phyloP scores from a whole-genome alignment of 2,329 filamentous ascomycete genomes.

The Microdochium nivale region DNA sequence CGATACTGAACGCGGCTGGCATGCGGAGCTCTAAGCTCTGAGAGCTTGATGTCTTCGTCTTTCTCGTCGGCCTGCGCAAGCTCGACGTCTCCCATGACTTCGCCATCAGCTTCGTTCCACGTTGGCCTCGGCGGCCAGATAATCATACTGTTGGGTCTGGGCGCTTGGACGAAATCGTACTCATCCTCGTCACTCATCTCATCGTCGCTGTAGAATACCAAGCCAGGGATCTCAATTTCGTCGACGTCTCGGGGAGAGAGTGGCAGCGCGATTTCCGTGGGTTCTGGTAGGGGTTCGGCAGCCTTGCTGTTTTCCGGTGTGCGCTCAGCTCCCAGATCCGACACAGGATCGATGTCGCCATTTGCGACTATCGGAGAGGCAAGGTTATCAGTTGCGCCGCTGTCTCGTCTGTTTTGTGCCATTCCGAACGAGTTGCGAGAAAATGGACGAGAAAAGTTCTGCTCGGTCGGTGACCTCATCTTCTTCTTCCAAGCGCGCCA shows the following conservation, averaged over 20 bases:
- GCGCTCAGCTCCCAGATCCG: not conserved
- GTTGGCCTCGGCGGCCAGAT: constrained; percentile 10
- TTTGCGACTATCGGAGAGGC: constrained; percentile 7
- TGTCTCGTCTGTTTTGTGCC: constrained; percentile 27
- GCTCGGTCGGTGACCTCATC: constrained; percentile 48
- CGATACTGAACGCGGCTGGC: too few relatives aligned
- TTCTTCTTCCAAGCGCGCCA: constrained; percentile 96
- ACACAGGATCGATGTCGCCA: not conserved
- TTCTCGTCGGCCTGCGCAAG: not conserved
- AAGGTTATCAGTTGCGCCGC: constrained; percentile 19
- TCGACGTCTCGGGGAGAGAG: constrained; percentile 58
- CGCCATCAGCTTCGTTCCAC: not conserved
- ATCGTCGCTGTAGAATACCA: constrained; percentile 54
- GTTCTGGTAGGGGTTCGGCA: constrained; percentile 21
- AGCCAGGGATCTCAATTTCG: constrained; percentile 72
- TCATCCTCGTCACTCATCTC: constrained; percentile 39
- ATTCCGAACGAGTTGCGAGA: constrained; percentile 34
- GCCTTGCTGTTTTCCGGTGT: constrained; percentile 2
- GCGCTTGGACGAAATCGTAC: constrained; percentile 32
- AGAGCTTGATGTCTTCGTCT: not conserved
- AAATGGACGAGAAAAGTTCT: constrained; percentile 37
- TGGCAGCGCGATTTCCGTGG: constrained; percentile 61
- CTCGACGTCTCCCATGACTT: not conserved
- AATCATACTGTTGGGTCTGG: constrained; percentile 34
- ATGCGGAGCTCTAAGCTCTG: constrained; percentile 1